Conservation (phyloP, 2,329 filamentous ascomycete species). For the Colletotrichum chlorophyti region DNA sequence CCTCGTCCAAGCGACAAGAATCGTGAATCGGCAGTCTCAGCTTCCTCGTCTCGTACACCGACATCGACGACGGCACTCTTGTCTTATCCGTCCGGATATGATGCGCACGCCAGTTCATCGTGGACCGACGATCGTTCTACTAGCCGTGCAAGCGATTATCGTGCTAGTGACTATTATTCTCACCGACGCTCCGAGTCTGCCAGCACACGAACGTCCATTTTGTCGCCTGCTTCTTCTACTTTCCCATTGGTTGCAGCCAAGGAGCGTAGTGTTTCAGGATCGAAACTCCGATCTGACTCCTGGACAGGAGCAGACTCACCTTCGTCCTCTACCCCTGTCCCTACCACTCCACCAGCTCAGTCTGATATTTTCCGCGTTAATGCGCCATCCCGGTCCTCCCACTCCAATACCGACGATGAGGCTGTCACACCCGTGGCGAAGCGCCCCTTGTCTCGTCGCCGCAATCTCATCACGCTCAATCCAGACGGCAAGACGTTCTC, state of each 20-base stretch:
- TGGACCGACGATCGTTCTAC: constrained; percentile 13
- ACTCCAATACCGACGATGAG: constrained; percentile 25
- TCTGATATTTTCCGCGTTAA: constrained; percentile 46
- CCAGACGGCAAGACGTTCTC: constrained; percentile 65
- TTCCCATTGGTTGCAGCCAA: constrained; percentile 44
- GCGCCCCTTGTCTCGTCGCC: constrained; percentile 46
- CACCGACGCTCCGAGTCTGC: constrained; percentile 35
- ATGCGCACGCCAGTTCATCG: not conserved
- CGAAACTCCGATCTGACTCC: constrained; percentile 46
- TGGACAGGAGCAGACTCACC: constrained; percentile 38
- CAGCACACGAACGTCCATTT: constrained; percentile 25
- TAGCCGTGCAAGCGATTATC: constrained; percentile 12
- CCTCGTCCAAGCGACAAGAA: constrained; percentile 40
- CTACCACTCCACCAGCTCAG: constrained; percentile 45
- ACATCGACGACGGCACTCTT: constrained; percentile 18
- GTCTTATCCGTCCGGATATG: constrained; percentile 16
- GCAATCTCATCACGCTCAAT: constrained; percentile 57
- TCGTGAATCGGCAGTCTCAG: constrained; percentile 24
- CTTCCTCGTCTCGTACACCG: constrained; percentile 27
- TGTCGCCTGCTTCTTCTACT: constrained; percentile 26
- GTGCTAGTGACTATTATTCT: constrained; percentile 15
- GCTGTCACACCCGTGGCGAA: constrained; percentile 32
- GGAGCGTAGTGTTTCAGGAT: constrained; percentile 52
- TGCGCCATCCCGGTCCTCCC: constrained; percentile 38
- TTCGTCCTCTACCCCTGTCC: constrained; percentile 44